phyloP scores from a whole-genome alignment of 2,329 filamentous ascomycete genomes.

The Tothia fuscella region DNA sequence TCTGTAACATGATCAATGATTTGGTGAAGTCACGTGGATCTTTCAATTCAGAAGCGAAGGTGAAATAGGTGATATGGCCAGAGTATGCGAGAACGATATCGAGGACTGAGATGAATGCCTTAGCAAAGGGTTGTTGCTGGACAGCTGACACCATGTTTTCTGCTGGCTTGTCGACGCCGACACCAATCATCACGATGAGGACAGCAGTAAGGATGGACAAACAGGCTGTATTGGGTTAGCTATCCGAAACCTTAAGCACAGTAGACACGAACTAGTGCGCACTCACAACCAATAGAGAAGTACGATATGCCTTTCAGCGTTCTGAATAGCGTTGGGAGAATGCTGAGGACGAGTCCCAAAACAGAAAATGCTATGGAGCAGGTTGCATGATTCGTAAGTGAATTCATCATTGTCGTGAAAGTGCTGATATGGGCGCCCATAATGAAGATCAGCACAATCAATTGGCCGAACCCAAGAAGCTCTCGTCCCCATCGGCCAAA shows the following conservation, averaged over 20 bases:
- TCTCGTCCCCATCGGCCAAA: constrained; percentile 38
- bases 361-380: constrained; percentile 54
- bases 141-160: not conserved
- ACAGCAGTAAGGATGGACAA: constrained; percentile 52
- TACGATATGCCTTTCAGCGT: constrained; percentile 52
- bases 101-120: constrained; percentile 16
- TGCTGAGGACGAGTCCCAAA: constrained; percentile 47
- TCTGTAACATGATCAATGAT: constrained; percentile 50
- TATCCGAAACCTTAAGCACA: constrained; percentile 21
- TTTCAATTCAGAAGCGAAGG: constrained; percentile 52
- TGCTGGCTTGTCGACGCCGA: constrained; percentile 40
- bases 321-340: constrained; percentile 46
- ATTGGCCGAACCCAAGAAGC: constrained; percentile 48
- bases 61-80: constrained; percentile 58
- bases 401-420: constrained; percentile 57
- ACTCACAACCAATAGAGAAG: constrained; percentile 46
- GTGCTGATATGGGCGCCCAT: constrained; percentile 62
- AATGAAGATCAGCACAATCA: constrained; percentile 55
- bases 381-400: constrained; percentile 46
- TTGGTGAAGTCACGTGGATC: constrained; percentile 49
- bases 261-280: constrained; percentile 20
- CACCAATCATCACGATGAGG: constrained; percentile 53
- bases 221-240: constrained; percentile 36
- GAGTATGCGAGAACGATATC: constrained; percentile 63
- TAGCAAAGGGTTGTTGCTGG: not conserved